Base-by-base conservation (phyloP, 768 basidiomycete genomes). In the Phaffia australis region DNA sequence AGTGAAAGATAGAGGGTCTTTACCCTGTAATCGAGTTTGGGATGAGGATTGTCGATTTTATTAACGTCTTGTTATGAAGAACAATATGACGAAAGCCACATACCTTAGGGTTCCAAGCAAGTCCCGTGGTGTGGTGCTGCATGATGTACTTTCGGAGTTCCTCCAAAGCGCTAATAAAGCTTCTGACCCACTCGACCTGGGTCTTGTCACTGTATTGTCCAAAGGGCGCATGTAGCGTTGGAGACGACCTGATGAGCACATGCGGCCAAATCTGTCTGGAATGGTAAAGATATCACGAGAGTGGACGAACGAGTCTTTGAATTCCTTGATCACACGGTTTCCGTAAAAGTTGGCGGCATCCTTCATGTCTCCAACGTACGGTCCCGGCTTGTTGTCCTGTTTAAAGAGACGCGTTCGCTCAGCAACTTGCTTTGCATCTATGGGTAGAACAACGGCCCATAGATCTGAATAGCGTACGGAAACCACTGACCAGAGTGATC, bases 241-340 rank as follows among this genome's bases (percentile, higher is more conserved):
- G 25, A 15, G 14, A 18, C n/a, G 30, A 35, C 7, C 19, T 21
- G 27, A 23, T 63, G 35, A 50, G 52, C 25, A 18, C 32, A n/a
- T 1, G 21, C 18, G 0, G n/a, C 42, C 29, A 29, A 16, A 48
- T 23, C 6, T 48, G 0, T 15, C 3, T 8, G 18, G 8, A 21
- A 16, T 7, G 11, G 19, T 49, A 16, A 19, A 14, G 52, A 50
- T 35, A n/a, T 64, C 42, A 56, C 9, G 23, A 15, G 23, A 64
- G 15, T 54, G 54, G 2, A 74, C 87, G 65, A 68, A 91, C 94
- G 89, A 89, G 8, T 89, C 88, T 76, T 90, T 98, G 81, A 82
- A 89, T 70, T 93, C 89, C 76, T 91, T 89, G 77, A 91, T 85
- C 56, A 98, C 82, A 66, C 85, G 84, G 76, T 95, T 89, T 1